These are phyloP conservation scores for Pestalotiopsis sp. DNA, from an alignment of 2,329 filamentous ascomycete genomes.

Conservation along the genomic window DNA sequence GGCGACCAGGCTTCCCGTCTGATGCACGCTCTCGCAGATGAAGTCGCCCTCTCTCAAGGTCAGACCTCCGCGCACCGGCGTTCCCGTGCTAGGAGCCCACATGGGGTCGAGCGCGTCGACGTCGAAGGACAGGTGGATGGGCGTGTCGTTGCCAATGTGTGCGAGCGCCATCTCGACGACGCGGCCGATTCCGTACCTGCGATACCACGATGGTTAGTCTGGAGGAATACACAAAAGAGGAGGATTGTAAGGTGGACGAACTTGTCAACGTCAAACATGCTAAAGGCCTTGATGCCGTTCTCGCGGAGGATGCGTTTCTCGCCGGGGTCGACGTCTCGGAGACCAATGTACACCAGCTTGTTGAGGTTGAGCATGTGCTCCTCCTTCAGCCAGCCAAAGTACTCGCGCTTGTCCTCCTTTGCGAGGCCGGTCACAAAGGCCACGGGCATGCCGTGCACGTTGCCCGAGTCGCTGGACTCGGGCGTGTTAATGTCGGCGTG, in stretches of 20 bases:
- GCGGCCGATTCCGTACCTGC: conserved; percentile 85
- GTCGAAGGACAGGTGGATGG: conserved; percentile 96
- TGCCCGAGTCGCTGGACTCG: conserved; percentile 85
- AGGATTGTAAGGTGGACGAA: conserved; percentile 41
- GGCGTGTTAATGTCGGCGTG: conserved; percentile 98
- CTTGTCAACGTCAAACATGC: conserved; percentile 97
- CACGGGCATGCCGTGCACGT: conserved; percentile 98
- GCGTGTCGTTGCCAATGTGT: conserved; percentile 91
- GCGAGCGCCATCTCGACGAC: conserved; percentile 98
- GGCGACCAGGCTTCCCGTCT: conserved; percentile 76
- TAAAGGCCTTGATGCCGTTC: conserved; percentile 91
- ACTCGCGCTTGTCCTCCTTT: conserved; percentile 71
- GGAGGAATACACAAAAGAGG: background rate
- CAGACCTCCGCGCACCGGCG: conserved; percentile 88
- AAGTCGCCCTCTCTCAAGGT: conserved; percentile 95
- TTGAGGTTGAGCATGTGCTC: conserved; percentile 70
- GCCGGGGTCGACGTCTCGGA: conserved; percentile 88
- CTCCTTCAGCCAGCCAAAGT: conserved; percentile 87
- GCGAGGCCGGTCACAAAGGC: conserved; percentile 88
- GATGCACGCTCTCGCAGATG: conserved; percentile 86
- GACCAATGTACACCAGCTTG: conserved; percentile 96
- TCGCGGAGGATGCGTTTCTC: conserved; percentile 93
- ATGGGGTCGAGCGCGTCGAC: conserved; percentile 94
- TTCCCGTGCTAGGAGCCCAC: conserved; percentile 95
- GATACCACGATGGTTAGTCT: background rate